Conservation (phyloP, 495 filamentous ascomycete species). For the Hypoxylon fuscum region DNA sequence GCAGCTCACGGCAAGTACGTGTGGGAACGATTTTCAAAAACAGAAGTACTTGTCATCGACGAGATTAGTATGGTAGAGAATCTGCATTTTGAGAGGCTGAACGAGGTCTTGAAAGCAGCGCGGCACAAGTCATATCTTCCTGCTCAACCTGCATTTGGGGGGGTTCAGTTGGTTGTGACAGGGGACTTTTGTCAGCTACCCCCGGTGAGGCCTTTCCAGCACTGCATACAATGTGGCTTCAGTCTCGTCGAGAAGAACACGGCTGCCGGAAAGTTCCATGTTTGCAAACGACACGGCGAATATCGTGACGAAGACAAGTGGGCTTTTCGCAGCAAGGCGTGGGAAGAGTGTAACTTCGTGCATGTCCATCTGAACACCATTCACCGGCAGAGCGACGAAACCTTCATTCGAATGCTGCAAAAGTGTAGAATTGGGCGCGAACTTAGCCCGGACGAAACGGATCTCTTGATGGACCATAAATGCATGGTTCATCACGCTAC, state of each 20-base stretch:
- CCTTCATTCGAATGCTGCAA: constrained; percentile 61
- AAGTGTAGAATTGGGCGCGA: constrained; percentile 57
- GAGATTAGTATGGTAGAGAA: constrained; percentile 65
- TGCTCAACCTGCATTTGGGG: constrained; percentile 82
- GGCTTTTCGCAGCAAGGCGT: constrained; percentile 49
- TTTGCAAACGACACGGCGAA: constrained; percentile 44
- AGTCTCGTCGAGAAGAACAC: constrained; percentile 76
- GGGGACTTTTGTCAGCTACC: constrained; percentile 97
- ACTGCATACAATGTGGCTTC: constrained; percentile 79
- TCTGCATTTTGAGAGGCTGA: constrained; percentile 62
- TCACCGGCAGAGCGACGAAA: constrained; percentile 61
- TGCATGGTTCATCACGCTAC: constrained; percentile 55
- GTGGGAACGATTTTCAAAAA: constrained; percentile 46
- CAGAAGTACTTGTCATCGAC: constrained; percentile 57
- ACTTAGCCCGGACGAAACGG: constrained; percentile 47
- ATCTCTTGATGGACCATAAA: constrained; percentile 57
- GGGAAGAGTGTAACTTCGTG: constrained; percentile 51
- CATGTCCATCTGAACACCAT: constrained; percentile 56
- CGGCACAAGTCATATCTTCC: constrained; percentile 47
- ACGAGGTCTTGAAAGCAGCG: constrained; percentile 56
- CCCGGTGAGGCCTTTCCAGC: constrained; percentile 82
- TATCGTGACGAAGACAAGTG: constrained; percentile 51
- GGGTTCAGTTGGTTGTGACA: constrained; percentile 91
- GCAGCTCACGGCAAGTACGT: constrained; percentile 17
- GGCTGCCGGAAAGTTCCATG: constrained; percentile 74